Evolutionary conservation across 331 rosid genomes (phyloP).

Genomic region (Quercus tomentella): DNA sequence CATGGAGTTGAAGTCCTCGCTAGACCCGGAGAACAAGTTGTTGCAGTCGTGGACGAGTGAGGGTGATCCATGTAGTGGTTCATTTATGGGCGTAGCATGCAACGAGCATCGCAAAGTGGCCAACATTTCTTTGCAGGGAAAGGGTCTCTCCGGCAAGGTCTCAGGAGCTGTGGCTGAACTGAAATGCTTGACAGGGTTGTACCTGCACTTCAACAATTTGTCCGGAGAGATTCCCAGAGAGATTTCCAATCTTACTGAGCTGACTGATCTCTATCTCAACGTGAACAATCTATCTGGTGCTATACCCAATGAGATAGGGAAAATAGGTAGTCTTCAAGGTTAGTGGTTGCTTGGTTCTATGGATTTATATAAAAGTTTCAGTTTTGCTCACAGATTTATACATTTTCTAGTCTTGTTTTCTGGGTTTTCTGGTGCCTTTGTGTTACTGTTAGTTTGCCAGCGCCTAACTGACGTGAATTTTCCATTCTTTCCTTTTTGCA

Average conservation of each 20-base stretch:
- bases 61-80: conserved; percentile 75
- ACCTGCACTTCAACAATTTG: conserved; percentile 73
- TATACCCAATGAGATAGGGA: conserved; percentile 60
- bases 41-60: conserved; percentile 66
- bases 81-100: conserved; percentile 67
- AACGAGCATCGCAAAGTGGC: conserved; percentile 74
- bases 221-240: conserved; percentile 79
- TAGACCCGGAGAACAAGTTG: conserved; percentile 68
- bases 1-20: conserved; percentile 63
- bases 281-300: conserved; percentile 65
- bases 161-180: conserved; percentile 75
- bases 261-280: conserved; percentile 78
- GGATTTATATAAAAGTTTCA: neutral
- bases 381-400: neutral
- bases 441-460: too few species aligned
- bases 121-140: conserved; percentile 78
- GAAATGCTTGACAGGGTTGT: conserved; percentile 71
- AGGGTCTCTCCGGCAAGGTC: conserved; percentile 71
- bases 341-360: conserved; percentile 7
- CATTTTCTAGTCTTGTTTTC: neutral
- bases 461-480: too few species aligned
- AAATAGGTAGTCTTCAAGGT: conserved; percentile 83
- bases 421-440: too few species aligned
- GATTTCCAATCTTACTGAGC: conserved; percentile 61
- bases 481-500: neutral